Evolutionary conservation across 257 asterid genomes (phyloP), one percentile per base, ranked within the genome.

Genomic region (Echium plantagineum): DNA sequence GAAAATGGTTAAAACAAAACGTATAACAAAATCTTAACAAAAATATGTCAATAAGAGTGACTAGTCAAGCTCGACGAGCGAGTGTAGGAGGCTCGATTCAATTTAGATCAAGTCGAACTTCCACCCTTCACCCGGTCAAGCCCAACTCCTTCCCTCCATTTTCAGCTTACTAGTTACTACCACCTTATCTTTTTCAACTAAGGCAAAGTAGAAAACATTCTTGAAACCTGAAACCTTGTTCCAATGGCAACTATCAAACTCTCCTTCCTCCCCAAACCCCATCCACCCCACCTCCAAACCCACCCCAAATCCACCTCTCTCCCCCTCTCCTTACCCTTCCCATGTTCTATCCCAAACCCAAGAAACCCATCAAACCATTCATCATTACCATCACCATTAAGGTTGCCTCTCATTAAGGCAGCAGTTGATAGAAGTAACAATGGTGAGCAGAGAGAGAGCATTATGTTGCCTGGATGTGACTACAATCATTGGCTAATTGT

Each of bases 391-490:
- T n/a, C n/a, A n/a, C n/a, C n/a, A n/a, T 82, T 85, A 28, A 76
- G 86, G 59, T 58, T 73, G n/a, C 79, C 72, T 63, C 72, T 74
- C 52, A 79, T 77, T 48, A 80, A 78, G 75, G 96, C 97, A 21
- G 69, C 81, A 73, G 96, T 96, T 24, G 69, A 66, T 71, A 85
- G 89, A 67, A 74, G 76, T 62, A 69, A 67, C 58, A 67, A 73
- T 66, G 73, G 74, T 22, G 99, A 93, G 59, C 94, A 89, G 47
- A 83, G 90, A 75, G 99, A 89, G 61, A 78, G 95, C 70, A 93
- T 89, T 60, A 86, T 81, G 94, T 60, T 93, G 49, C 97, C 99
- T 26, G 99, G 99, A n/a, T 93, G 99, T 72, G 99, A 93, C 74
- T 93, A 93, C 68, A 93, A 86, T 26, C 99, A 93, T 67, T 93